Percentiles rank a stretch among this genome's conserved stretches.
Conservation (phyloP, 371 early-diverging fungal species). For the Parasitella parasitica region DNA sequence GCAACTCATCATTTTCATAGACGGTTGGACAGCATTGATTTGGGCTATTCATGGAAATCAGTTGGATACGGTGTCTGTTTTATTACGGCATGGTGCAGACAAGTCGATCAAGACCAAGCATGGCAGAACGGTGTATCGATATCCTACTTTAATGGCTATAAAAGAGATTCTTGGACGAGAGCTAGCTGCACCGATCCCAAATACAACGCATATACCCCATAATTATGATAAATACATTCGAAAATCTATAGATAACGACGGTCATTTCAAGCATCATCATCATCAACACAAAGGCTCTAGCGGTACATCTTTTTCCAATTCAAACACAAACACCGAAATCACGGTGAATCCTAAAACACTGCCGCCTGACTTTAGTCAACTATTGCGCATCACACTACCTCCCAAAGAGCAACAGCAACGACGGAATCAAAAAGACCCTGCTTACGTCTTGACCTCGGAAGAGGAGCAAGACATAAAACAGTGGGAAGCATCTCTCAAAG, state of each 20-base stretch:
- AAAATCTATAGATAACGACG: constrained; percentile 26
- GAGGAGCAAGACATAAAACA: constrained; percentile 26
- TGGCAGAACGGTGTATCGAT: constrained; percentile 73
- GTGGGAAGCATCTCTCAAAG: constrained; percentile 28
- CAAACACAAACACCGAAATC: neutral
- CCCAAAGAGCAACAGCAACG: neutral
- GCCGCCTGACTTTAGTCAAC: constrained; percentile 11
- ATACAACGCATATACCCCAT: neutral
- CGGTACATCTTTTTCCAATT: neutral
- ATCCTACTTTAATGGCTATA: constrained; percentile 46
- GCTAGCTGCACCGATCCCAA: neutral
- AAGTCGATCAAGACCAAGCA: constrained; percentile 54
- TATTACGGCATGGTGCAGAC: constrained; percentile 74
- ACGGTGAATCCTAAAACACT: neutral
- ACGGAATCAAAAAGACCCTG: neutral
- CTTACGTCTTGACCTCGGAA: constrained; percentile 8
- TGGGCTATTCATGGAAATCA: constrained; percentile 87
- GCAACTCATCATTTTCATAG: constrained; percentile 29
- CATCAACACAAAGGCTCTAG: constrained; percentile 14
- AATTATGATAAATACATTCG: constrained; percentile 25
- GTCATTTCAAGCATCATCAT: constrained; percentile 21
- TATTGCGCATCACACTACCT: neutral
- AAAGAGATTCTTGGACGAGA: constrained; percentile 16
- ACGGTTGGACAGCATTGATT: constrained; percentile 92
- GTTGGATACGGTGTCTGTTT: constrained; percentile 56